A percentile compares a stretch with the other conserved stretches of the same genome.
Evolutionary conservation across 106 monocot genomes (phyloP).

Genomic region (Gastrodia elata): DNA sequence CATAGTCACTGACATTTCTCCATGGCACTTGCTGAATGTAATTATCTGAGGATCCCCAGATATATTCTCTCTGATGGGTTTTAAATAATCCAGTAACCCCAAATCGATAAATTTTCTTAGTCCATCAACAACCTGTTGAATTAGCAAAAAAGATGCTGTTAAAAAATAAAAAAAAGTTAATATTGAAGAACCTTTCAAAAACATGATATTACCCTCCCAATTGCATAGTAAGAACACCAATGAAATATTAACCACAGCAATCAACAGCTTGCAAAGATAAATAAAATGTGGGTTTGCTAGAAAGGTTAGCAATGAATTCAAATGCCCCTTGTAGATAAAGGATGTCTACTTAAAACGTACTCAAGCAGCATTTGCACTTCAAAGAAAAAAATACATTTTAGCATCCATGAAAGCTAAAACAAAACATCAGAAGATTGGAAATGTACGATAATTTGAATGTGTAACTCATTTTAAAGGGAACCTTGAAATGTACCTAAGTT

Average conservation of each 20-base stretch:
- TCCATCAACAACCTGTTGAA: conserved; percentile 74
- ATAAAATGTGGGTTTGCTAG: background rate
- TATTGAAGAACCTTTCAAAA: background rate
- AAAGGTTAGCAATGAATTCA: background rate
- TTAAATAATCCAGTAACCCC: conserved; percentile 33
- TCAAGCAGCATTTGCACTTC: background rate
- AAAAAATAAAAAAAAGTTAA: background rate
- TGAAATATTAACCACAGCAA: background rate
- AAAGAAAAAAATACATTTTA: background rate
- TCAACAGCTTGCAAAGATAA: background rate
- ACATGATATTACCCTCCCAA: background rate
- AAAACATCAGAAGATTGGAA: background rate
- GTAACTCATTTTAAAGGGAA: background rate
- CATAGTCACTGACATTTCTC: conserved; percentile 3
- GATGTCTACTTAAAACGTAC: background rate
- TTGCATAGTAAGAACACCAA: background rate
- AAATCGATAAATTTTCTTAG: conserved; percentile 32
- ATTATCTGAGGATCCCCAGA: conserved; percentile 34
- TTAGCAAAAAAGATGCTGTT: background rate
- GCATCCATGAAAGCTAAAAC: background rate
- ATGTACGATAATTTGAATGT: background rate
- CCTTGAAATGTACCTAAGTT: background rate
- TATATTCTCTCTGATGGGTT: conserved; percentile 39
- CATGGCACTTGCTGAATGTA: conserved; percentile 29
- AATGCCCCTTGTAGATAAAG: background rate